Percentiles rank a stretch among this genome's conserved stretches.
These are phyloP conservation scores for Apiotrichum montevideense DNA, from an alignment of 1,284 basidiomycete genomes.

Conservation along the genomic window DNA sequence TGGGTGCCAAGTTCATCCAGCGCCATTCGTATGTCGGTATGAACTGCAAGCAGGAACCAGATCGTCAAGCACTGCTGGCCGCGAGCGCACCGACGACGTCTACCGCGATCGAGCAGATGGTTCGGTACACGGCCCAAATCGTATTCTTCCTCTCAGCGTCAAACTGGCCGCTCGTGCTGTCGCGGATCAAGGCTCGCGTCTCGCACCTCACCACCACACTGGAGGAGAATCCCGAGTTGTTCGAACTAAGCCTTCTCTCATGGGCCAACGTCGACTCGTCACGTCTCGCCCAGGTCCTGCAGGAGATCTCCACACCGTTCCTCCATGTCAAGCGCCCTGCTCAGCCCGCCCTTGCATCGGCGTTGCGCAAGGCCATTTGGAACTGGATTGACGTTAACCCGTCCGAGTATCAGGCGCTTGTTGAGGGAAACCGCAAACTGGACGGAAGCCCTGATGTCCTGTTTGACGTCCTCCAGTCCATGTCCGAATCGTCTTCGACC, in stretches of 20 bases:
- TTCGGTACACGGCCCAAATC: constrained; percentile 57
- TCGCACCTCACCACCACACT: constrained; percentile 49
- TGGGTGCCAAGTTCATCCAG: constrained; percentile 28
- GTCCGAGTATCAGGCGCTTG: constrained; percentile 68
- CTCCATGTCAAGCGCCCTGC: constrained; percentile 74
- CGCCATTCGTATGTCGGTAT: constrained; percentile 25
- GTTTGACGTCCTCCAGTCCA: constrained; percentile 66
- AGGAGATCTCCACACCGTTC: constrained; percentile 72
- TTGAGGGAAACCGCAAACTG: constrained; percentile 57
- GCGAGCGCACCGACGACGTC: constrained; percentile 17
- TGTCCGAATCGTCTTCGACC: constrained; percentile 48
- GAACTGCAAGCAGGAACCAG: neutral
- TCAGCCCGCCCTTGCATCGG: constrained; percentile 65
- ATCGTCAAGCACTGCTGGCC: constrained; percentile 9
- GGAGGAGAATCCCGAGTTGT: constrained; percentile 53
- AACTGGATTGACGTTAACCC: constrained; percentile 85
- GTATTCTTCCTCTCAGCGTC: constrained; percentile 83
- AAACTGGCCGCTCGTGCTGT: constrained; percentile 78
- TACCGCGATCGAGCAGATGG: constrained; percentile 39
- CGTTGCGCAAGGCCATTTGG: constrained; percentile 77
- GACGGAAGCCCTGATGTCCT: constrained; percentile 77
- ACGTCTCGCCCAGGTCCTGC: constrained; percentile 39
- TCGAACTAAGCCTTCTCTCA: constrained; percentile 45
- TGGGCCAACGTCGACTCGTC: constrained; percentile 47
- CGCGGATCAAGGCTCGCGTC: constrained; percentile 64